Base-by-base conservation (phyloP, 2,329 filamentous ascomycete species). In the Penicillium sp. region DNA sequence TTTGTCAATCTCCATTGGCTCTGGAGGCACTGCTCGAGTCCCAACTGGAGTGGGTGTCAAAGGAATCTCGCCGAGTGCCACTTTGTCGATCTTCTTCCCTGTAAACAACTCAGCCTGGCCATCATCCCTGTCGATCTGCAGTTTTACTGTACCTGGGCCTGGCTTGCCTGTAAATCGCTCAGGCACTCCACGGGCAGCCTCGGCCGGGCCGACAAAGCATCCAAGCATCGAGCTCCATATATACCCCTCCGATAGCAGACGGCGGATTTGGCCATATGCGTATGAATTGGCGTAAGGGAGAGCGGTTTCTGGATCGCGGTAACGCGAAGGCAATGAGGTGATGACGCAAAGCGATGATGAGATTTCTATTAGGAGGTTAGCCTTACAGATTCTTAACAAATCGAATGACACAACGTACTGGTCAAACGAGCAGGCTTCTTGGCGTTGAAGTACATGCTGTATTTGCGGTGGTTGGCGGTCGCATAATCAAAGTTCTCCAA, bases 291-390 rank as follows among this genome's bases (percentile, higher is more conserved):
- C 83, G 74, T 93, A 99, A 0, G 87, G 85, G 16, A 97, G 80
- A 0, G 90, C 89, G 0, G 93, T 97, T 63, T 84, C 83, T 0
- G 91, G 90, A 71, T 99, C 94, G 25, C 87, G 84, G 73, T 95
- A 97, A 52, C 85, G 85, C 12, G 93, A 94, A 5, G 87, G 84
- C 50, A 87, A 84, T 66, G 88, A 88, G 1, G 91, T 97, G 69
- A 97, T 92, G 46, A 87, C 88, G 72, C 94, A 99, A 31, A 87
- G 78, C 42, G 81, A 77, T 58, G 71, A 73, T 53, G 67, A 75
- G 59, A 69, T 76, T 75, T 77, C 77, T 79, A 44, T 49, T 35
- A 42, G 26, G 9, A 42, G 17, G 46, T 62, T 60, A 61, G 61
- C 50, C 28, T 33, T 46, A 45, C 19, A 11, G 19, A 19, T 35